phyloP scores from a whole-genome alignment of 352 stramenopile genomes.

The Bremia lactucae region DNA sequence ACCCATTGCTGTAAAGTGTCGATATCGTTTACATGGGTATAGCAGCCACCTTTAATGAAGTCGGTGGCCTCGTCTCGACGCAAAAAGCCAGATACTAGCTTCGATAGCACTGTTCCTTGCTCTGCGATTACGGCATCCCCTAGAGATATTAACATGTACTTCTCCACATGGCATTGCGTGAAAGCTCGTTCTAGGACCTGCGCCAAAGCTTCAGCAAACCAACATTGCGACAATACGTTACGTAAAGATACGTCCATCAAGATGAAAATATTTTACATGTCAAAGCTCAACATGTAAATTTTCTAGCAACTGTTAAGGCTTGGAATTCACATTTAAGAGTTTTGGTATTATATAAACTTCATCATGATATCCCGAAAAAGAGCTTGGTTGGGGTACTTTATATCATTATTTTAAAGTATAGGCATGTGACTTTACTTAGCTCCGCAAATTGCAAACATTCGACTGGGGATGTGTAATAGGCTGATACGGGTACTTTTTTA shows the following conservation, averaged over 20 bases:
- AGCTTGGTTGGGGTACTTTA: too few relatives aligned
- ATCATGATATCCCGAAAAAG: too few relatives aligned
- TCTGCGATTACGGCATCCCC: conserved; percentile 2
- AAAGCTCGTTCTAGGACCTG: conserved; percentile 23
- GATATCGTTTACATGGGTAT: conserved; percentile 6
- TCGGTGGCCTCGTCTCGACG: neutral
- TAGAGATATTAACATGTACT: conserved; percentile 17
- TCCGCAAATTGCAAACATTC: too few relatives aligned
- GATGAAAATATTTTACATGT: too few relatives aligned
- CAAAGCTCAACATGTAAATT: too few relatives aligned
- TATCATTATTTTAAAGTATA: too few relatives aligned
- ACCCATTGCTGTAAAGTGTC: conserved; percentile 3
- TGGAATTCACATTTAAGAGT: too few relatives aligned
- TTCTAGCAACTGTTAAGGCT: too few relatives aligned
- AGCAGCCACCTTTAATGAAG: neutral
- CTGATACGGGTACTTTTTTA: too few relatives aligned
- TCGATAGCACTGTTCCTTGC: conserved; percentile 8
- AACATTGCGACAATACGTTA: conserved; percentile 29
- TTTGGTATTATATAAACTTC: too few relatives aligned
- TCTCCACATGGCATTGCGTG: neutral
- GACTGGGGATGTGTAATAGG: too few relatives aligned
- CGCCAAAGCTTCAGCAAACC: conserved; percentile 26
- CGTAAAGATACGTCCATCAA: conserved; percentile 18
- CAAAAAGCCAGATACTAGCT: conserved; percentile 11
- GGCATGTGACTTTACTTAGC: too few relatives aligned